A percentile compares a stretch with the other conserved stretches of the same genome.
Conservation (phyloP, 148 eudicot species). For the Chenopodium quinoa region DNA sequence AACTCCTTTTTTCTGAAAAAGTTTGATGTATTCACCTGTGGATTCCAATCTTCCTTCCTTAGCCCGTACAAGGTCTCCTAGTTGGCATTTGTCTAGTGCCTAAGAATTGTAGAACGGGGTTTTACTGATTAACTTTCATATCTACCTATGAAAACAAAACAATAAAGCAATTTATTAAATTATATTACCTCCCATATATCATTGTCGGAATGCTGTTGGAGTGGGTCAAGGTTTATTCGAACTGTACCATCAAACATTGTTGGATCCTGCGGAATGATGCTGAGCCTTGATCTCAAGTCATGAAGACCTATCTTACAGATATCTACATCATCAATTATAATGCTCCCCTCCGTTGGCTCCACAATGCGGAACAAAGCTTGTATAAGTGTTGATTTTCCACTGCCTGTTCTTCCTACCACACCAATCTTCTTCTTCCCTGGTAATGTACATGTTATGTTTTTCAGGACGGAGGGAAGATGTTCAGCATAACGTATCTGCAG, state of each 20-base stretch:
- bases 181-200: constrained; percentile 82
- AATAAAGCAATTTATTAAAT: not conserved
- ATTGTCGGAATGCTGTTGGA: constrained; percentile 60
- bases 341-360: constrained; percentile 74
- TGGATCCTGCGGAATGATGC: constrained; percentile 98
- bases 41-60: constrained; percentile 82
- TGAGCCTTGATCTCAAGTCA: constrained; percentile 86
- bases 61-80: constrained; percentile 64
- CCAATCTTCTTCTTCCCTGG: constrained; percentile 92
- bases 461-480: constrained; percentile 86
- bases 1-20: not conserved
- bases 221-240: constrained; percentile 90
- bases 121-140: not conserved
- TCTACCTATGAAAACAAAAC: not conserved
- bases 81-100: constrained; percentile 93
- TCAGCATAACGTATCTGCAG: constrained; percentile 91
- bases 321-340: constrained; percentile 76
- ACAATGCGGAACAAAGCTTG: constrained; percentile 88
- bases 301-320: constrained; percentile 84
- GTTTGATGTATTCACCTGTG: constrained; percentile 42
- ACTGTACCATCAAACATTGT: constrained; percentile 96
- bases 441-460: constrained; percentile 81
- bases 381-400: constrained; percentile 95
- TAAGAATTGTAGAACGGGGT: constrained; percentile 23
- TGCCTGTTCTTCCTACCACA: constrained; percentile 96